Evolutionary conservation across 2,329 filamentous ascomycete genomes (phyloP).

Genomic region (Salinomyces thailandicus): DNA sequence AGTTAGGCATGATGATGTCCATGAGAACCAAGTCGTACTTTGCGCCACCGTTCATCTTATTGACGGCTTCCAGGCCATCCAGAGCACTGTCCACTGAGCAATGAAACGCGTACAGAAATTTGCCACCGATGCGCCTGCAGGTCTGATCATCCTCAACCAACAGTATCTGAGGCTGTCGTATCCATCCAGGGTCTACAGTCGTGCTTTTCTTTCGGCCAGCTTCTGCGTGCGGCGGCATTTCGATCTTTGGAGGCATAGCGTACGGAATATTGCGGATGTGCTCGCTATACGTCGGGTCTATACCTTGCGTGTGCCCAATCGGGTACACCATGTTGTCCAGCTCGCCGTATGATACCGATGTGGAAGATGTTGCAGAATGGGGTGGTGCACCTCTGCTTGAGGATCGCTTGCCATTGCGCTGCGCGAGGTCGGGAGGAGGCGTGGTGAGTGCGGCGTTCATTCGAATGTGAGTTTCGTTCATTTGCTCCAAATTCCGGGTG

Average conservation of each 20-base stretch:
- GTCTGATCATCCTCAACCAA: slow-evolving; percentile 76
- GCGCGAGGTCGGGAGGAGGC: slow-evolving; percentile 42
- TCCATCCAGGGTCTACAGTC: slow-evolving; percentile 54
- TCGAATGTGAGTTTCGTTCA: slow-evolving; percentile 49
- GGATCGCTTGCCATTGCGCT: slow-evolving; percentile 29
- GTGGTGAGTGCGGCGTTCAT: slow-evolving; percentile 47
- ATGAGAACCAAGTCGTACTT: slow-evolving; percentile 52
- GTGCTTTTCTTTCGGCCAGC: slow-evolving; percentile 52
- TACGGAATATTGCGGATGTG: slow-evolving; percentile 94
- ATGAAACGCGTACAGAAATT: slow-evolving; percentile 55
- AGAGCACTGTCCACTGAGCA: slow-evolving; percentile 55
- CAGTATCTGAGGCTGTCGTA: slow-evolving; percentile 64
- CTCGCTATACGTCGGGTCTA: slow-evolving; percentile 88
- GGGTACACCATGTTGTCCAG: slow-evolving; percentile 74
- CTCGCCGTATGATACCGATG: slow-evolving; percentile 46
- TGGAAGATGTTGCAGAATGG: slow-evolving; percentile 40
- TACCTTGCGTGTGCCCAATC: slow-evolving; percentile 79
- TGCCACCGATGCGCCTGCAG: slow-evolving; percentile 55
- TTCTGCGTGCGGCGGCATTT: slow-evolving; percentile 33
- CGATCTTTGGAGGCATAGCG: slow-evolving; percentile 56
- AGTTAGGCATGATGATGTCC: slow-evolving; percentile 84
- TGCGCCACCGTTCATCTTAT: slow-evolving; percentile 60
- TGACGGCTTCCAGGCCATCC: slow-evolving; percentile 84
- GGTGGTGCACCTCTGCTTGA: slow-evolving; percentile 32
- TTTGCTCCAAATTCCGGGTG: slow-evolving; percentile 52